phyloP scores from a whole-genome alignment of 176 grass and related monocot genomes.

The Avena eriantha region DNA sequence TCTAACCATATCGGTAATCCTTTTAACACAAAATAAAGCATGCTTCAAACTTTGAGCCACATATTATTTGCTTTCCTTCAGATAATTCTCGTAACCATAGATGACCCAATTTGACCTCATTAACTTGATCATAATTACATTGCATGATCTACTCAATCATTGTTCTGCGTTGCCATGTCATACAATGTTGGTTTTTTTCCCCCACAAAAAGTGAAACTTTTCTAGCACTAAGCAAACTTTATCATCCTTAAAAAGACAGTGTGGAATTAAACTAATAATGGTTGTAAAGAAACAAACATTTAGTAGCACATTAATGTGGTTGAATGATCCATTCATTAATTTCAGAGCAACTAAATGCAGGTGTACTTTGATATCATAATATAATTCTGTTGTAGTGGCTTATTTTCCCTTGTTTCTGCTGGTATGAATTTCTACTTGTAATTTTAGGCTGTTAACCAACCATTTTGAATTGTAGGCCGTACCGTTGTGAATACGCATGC shows the following conservation, averaged over 20 bases:
- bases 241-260: background rate
- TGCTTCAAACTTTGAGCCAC: background rate
- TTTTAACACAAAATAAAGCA: conserved; percentile 13
- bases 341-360: background rate
- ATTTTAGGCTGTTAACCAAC: background rate
- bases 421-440: conserved; percentile 11
- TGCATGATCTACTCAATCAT: conserved; percentile 3
- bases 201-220: conserved; percentile 2
- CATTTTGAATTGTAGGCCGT: background rate
- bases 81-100: background rate
- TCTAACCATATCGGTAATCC: background rate
- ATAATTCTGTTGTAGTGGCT: background rate
- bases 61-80: background rate
- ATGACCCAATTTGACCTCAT: background rate
- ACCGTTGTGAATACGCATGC: conserved; percentile 6
- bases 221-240: background rate
- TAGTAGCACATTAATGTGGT: background rate
- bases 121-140: background rate
- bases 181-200: background rate
- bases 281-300: background rate
- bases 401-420: conserved; percentile 25
- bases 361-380: background rate
- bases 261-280: background rate
- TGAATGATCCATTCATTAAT: background rate
- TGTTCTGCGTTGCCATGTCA: background rate